Percentiles rank a stretch among this genome's conserved stretches.
Evolutionary conservation across 441 rosid species (phyloP).

Genomic region (Adansonia grandidieri): DNA sequence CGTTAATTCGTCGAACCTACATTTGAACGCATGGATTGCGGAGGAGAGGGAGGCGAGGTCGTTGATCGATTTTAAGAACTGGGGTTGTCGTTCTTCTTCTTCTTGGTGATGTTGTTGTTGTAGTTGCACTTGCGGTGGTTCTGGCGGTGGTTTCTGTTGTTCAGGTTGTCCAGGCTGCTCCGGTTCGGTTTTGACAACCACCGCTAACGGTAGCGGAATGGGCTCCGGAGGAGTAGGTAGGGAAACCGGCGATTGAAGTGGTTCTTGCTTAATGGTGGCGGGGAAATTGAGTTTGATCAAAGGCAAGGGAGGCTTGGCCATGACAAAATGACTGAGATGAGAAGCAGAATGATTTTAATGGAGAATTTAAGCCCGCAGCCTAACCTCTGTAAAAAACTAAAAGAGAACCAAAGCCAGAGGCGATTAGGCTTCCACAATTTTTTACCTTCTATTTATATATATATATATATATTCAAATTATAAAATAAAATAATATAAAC

Average conservation of each 20-base stretch:
- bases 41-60: constrained; percentile 45
- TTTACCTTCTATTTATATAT: too few species aligned
- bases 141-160: not conserved
- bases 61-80: constrained; percentile 46
- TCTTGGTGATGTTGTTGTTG: not conserved
- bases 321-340: not conserved
- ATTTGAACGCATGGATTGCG: constrained; percentile 46
- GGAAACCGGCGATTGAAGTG: not conserved
- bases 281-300: not conserved
- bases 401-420: too few species aligned
- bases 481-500: too few species aligned
- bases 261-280: constrained; percentile 3
- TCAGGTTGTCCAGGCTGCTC: not conserved
- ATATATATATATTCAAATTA: too few species aligned
- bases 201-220: not conserved
- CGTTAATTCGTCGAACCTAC: constrained; percentile 51
- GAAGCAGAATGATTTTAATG: not conserved
- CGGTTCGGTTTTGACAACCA: constrained; percentile 27
- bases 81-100: constrained; percentile 24
- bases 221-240: not conserved
- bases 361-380: too few species aligned
- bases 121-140: not conserved
- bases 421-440: too few species aligned
- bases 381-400: not conserved
- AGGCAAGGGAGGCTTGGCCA: constrained; percentile 15